Evolutionary conservation across 1,284 basidiomycete genomes (phyloP).

Genomic region (Apiotrichum veenhuisii): DNA sequence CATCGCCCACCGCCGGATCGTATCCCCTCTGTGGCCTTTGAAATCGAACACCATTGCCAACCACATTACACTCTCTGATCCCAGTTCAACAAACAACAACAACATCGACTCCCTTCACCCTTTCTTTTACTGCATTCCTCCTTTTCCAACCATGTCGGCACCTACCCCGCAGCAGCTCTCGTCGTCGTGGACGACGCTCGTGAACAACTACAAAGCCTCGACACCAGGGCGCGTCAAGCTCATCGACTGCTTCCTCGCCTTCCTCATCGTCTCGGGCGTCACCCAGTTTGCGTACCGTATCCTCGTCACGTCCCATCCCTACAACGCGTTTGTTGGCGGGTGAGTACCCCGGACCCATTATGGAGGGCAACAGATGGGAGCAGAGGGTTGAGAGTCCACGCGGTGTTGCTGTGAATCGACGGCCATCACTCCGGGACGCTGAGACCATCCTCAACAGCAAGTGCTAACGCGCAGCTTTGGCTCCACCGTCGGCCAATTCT

Average conservation of each 20-base stretch:
- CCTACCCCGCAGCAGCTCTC: constrained; percentile 22
- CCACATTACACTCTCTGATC: too few relatives aligned
- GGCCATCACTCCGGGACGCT: neutral
- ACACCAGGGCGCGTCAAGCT: constrained; percentile 85
- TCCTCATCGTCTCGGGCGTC: constrained; percentile 87
- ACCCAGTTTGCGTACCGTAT: constrained; percentile 89
- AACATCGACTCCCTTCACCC: neutral
- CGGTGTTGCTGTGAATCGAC: neutral
- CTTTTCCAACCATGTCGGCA: neutral
- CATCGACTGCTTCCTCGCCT: constrained; percentile 87
- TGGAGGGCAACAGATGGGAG: neutral
- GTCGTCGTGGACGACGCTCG: constrained; percentile 59
- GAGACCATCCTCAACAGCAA: neutral
- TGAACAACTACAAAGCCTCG: constrained; percentile 69
- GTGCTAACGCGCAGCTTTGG: constrained; percentile 63
- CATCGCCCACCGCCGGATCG: too few relatives aligned
- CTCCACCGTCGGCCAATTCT: constrained; percentile 94
- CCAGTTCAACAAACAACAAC: too few relatives aligned
- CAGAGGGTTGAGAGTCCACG: too few relatives aligned
- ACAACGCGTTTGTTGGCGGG: constrained; percentile 96
- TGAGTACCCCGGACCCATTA: constrained; percentile 51
- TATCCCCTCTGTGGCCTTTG: too few relatives aligned
- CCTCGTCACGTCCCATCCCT: constrained; percentile 87
- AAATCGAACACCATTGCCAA: too few relatives aligned
- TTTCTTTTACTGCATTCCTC: neutral